Evolutionary conservation across 441 rosid species (phyloP), one percentile per base, ranked within the genome.

Genomic region (Capsella rubella): DNA sequence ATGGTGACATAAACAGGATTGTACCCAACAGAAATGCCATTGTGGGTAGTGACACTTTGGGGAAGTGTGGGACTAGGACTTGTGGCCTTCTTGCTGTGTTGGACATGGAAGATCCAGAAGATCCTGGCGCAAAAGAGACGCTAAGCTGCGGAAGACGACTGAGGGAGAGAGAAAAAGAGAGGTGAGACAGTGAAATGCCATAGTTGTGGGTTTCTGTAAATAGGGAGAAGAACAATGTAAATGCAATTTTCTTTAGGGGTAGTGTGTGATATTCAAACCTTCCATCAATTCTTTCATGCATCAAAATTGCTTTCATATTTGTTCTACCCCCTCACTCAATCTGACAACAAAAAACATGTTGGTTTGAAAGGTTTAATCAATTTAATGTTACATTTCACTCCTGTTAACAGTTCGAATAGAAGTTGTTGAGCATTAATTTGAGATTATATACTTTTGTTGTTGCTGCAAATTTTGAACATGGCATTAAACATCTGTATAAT

Each of bases 1-100:
- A 25, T 12, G 27, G 59, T 71, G 49, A n/a, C 14, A 53, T 34
- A 51, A 37, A 72, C 81, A 96, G 99, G 99, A 49, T 80, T 96
- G 55, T 96, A 90, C 78, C 98, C 99, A 31, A 86, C 86, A 5
- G 76, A 88, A 25, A 96, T 96, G 99, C 98, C 99, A 6, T 8
- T 53, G 18, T 84, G 90, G 97, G 79, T 93, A 88, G 84, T 84
- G 57, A 73, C 80, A 39, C 85, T 91, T 64, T 96, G 99, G 99
- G 71, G 83, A 55, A 83, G 82, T 16, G 77, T 86, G 54, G 99
- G 97, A 57, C 72, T 80, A 42, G 82, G 76, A 28, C 89, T 93
- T 13, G 46, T 88, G 37, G 73, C 76, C 50, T 89, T 87, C 81
- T 62, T 96, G 84, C 76, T 83, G 14, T 46, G 82, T 56, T 96